Base-by-base conservation (phyloP, 352 stramenopile species). In the Discostella stelligera region DNA sequence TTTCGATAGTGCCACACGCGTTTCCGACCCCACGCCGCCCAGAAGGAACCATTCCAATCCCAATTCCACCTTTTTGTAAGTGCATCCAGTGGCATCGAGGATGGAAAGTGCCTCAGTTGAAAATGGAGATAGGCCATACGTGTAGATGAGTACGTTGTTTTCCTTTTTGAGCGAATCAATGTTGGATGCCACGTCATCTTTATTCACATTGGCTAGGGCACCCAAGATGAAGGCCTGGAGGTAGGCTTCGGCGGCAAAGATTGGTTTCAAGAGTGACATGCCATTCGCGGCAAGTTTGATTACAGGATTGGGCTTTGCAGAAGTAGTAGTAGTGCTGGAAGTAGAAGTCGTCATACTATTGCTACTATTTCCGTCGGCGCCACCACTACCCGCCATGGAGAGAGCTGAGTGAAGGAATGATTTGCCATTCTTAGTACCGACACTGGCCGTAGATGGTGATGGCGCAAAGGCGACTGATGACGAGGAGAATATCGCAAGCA, bases 61-160 rank as follows among this genome's bases (percentile, higher is more conserved):
- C 0, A 91, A 21, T 72, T 91, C 78, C 58, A 85, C 82, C 11
- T 84, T 79, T 14, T 56, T 82, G 46, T 84, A 91, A 16, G 84
- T 67, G 53, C 77, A 86, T 20, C 74, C 79, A 10, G 75, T 80
- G 11, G 23, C 41, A 27, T 91, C 79, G 37, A 91, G 71, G n/a
- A 91, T 80, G n/a, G 66, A 64, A 0, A 88, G 20, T 5, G 86
- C 86, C 65, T 90, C 86, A 8, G 81, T 67, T 2, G 54, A 79
- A 56, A 91, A 91, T 10, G 86, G 86, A 50, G 68, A 84, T 6
- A 90, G 66, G 8, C 72, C 78, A 53, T 91, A 90, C 0, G 81
- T 92, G 63, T 92, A 92, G 49, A 92, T 89, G 9, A 90, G 48
- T 49, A 84, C 73, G 16, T 79, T 74, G 50, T 83, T 88, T 5